Base-by-base conservation (phyloP, 257 asterid species). In the Penstemon barbatus region DNA sequence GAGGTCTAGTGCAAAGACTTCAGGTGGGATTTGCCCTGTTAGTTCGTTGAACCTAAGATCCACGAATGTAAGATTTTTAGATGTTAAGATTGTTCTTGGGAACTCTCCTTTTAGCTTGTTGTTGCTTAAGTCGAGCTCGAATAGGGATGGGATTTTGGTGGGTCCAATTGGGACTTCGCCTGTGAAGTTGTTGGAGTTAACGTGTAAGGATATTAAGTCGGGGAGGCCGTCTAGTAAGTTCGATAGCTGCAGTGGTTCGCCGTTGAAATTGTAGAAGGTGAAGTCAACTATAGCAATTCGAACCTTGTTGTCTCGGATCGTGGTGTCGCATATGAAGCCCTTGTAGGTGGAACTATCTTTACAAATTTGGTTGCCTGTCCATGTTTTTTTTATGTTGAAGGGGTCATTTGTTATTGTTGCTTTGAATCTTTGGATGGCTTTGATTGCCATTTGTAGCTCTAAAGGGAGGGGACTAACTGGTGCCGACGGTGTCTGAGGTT, bases 91-190 rank as follows among this genome's bases (percentile, higher is more conserved):
- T 41, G 57, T 11, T 5, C 7, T 15, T 0, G 87, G 87, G 58
- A 83, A 83, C n/a, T 57, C 5, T 5, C 85, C 85, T 1, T 15
- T 11, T 57, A 62, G 66, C 9, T 66, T 43, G 76, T 80, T 83
- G 81, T 83, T 83, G 52, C 87, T 83, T 68, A 80, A 18, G 52
- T 80, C 85, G n/a, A 83, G 62, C 59, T 83, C 87, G 52, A 55
- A 77, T 10, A 83, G 73, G 5, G 64, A 71, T 0, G 63, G 77
- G 38, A 74, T 7, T 2, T 55, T 54, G 8, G 52, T 3, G 19
- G 80, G 49, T 6, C 25, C 44, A 5, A 10, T 0, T 6, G 85
- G 85, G 49, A 80, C 9, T 1, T 37, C 46, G 4, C 68, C 70
- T 2, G 72, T 63, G 42, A 80, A 72, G 41, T 57, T 52, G 81